phyloP scores from a whole-genome alignment of 1,284 basidiomycete species.

The Cutaneotrichosporon cavernicola region DNA sequence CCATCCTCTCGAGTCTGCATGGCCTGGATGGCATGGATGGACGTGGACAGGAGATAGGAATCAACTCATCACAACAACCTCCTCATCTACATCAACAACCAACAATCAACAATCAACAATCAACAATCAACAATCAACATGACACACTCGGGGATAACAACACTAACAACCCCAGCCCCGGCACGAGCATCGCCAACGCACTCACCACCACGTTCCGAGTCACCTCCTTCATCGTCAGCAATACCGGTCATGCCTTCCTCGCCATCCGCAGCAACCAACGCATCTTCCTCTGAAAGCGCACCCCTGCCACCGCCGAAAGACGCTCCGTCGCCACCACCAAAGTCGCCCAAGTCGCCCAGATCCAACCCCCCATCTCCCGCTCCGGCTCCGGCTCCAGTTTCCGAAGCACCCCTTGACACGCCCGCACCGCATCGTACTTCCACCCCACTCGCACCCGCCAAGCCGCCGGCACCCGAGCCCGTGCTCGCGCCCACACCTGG shows the following conservation, averaged over 20 bases:
- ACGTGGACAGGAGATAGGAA: neutral
- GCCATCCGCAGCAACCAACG: neutral
- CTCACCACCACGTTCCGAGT: neutral
- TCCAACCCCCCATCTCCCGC: neutral
- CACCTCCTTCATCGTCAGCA: neutral
- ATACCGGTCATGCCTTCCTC: neutral
- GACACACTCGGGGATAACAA: neutral
- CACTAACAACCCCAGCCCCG: neutral
- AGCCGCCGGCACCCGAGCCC: slow-evolving; percentile 4
- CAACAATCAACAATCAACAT: neutral
- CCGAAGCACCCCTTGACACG: slow-evolving; percentile 20
- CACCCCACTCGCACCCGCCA: slow-evolving; percentile 6
- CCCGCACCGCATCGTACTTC: slow-evolving; percentile 6
- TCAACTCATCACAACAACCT: slow-evolving; percentile 2
- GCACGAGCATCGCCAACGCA: neutral
- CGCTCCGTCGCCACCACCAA: neutral
- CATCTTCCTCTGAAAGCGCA: neutral
- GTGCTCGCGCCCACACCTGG: slow-evolving; percentile 8
- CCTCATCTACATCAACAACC: neutral
- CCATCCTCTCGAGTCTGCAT: neutral
- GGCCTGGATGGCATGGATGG: neutral
- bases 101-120: neutral
- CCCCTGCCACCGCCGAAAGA: neutral
- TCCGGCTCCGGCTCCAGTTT: neutral
- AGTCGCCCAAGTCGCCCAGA: neutral